Conservation (phyloP, 306 rosid species). For the Trifolium dubium region DNA sequence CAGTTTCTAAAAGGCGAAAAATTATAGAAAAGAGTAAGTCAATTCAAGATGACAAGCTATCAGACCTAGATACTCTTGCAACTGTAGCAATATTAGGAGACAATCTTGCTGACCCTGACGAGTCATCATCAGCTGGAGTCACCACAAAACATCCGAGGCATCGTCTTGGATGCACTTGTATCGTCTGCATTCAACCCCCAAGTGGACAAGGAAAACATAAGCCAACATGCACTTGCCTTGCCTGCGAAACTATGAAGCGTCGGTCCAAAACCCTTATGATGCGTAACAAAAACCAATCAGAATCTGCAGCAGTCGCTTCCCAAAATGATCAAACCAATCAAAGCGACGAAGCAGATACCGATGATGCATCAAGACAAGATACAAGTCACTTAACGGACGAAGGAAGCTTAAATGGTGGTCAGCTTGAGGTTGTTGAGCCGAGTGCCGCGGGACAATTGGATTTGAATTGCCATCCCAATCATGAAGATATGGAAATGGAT, state of each 20-base stretch:
- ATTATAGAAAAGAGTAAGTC: slow-evolving; percentile 43
- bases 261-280: slow-evolving; percentile 72
- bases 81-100: slow-evolving; percentile 74
- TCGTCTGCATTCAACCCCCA: slow-evolving; percentile 90
- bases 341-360: slow-evolving; percentile 48
- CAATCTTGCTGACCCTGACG: slow-evolving; percentile 50
- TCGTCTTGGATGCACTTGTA: slow-evolving; percentile 87
- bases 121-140: slow-evolving; percentile 54
- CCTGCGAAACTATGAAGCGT: slow-evolving; percentile 78
- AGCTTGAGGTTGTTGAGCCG: slow-evolving; percentile 47
- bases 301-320: slow-evolving; percentile 52
- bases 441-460: slow-evolving; percentile 67
- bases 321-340: slow-evolving; percentile 36
- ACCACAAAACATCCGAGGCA: slow-evolving; percentile 90
- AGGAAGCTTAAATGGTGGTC: slow-evolving; percentile 42
- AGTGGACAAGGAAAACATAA: slow-evolving; percentile 88
- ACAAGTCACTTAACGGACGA: slow-evolving; percentile 42
- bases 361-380: slow-evolving; percentile 40
- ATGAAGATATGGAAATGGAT: slow-evolving; percentile 54
- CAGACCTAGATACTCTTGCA: slow-evolving; percentile 76
- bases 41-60: slow-evolving; percentile 49
- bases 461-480: slow-evolving; percentile 70
- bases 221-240: slow-evolving; percentile 76
- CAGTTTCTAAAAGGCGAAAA: slow-evolving; percentile 72
- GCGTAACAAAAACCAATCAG: slow-evolving; percentile 71